Conservation (phyloP, 331 rosid genomes). For the Acacia pycnantha region DNA sequence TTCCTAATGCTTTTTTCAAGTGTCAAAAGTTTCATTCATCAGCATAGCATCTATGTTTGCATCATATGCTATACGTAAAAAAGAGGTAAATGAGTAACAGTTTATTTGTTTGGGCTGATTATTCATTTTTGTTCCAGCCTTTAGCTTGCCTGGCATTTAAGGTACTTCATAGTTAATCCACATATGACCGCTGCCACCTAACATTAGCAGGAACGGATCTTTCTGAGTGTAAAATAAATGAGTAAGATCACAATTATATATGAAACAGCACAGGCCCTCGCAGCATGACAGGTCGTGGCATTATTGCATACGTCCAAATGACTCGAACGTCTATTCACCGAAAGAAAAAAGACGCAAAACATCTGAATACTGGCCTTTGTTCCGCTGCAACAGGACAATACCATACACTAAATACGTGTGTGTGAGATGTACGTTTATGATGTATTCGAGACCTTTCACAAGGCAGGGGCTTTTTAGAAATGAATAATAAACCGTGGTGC, state of each 20-base stretch:
- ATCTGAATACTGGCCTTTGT: not conserved
- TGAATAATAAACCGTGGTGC: too few species aligned
- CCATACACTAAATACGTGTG: not conserved
- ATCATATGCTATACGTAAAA: not conserved
- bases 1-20: not conserved
- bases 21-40: not conserved
- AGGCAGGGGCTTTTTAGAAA: not conserved
- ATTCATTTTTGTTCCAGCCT: not conserved
- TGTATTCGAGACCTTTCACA: not conserved
- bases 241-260: not conserved
- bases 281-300: constrained; percentile 6
- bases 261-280: not conserved
- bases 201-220: not conserved
- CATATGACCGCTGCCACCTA: not conserved
- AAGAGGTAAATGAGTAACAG: not conserved
- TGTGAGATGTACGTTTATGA: too few species aligned
- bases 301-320: constrained; percentile 8
- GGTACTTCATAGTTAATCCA: not conserved
- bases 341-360: not conserved
- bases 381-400: not conserved
- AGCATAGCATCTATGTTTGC: not conserved
- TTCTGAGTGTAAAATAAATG: not conserved
- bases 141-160: not conserved
- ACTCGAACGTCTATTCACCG: not conserved
- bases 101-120: not conserved